These are phyloP conservation scores for Diplodia mutila DNA, from an alignment of 2,329 filamentous ascomycete genomes.

Conservation along the genomic window DNA sequence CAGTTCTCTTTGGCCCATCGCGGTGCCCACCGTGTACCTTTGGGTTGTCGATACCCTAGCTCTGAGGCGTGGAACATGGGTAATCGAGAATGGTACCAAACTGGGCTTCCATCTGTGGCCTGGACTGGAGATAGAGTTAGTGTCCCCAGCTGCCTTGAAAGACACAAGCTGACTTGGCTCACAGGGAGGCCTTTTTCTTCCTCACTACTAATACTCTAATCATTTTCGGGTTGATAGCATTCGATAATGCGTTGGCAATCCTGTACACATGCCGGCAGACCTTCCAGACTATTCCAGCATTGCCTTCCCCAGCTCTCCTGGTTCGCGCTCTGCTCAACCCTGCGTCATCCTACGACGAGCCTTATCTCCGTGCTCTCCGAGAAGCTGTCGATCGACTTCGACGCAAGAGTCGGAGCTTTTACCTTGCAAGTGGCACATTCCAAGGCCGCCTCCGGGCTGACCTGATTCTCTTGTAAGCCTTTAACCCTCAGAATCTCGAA, in stretches of 20 bases:
- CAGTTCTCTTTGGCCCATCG: conserved; percentile 63
- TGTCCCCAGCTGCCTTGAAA: neutral
- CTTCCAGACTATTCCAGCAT: conserved; percentile 56
- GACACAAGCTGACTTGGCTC: conserved; percentile 21
- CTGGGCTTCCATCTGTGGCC: conserved; percentile 66
- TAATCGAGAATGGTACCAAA: conserved; percentile 70
- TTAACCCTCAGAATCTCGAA: neutral
- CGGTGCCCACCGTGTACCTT: conserved; percentile 68
- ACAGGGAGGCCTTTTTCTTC: conserved; percentile 71
- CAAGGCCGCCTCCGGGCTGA: conserved; percentile 69
- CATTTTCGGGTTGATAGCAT: conserved; percentile 69
- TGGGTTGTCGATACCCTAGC: conserved; percentile 74
- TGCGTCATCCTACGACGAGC: conserved; percentile 58
- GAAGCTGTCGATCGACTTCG: conserved; percentile 63
- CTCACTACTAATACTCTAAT: conserved; percentile 70
- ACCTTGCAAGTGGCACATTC: conserved; percentile 71
- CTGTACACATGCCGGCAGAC: conserved; percentile 64
- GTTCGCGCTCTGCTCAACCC: conserved; percentile 57
- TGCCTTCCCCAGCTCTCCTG: conserved; percentile 56
- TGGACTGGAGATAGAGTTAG: conserved; percentile 66
- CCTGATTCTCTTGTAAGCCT: conserved; percentile 62
- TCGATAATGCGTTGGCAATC: conserved; percentile 70
- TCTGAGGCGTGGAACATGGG: conserved; percentile 70
- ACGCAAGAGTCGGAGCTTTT: conserved; percentile 73
- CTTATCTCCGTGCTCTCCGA: conserved; percentile 60